Conservation (phyloP, 805 yeast species). For the Kazachstania kunashirensis region DNA sequence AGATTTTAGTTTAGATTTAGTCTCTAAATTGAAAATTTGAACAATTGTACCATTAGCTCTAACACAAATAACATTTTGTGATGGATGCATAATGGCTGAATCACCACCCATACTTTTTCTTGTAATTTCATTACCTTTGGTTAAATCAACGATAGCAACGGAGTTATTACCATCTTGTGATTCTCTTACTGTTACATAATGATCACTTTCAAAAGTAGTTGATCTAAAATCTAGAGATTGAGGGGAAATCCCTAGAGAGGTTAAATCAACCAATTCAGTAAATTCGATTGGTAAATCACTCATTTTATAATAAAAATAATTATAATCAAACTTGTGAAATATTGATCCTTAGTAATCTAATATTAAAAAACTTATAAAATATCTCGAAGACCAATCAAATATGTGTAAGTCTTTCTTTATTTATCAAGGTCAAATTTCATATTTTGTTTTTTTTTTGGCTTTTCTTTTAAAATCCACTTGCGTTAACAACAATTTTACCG, state of each 20-base stretch:
- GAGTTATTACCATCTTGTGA: conserved; percentile 46
- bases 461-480: too few species aligned
- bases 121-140: conserved; percentile 66
- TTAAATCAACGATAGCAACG: conserved; percentile 88
- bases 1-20: conserved; percentile 83
- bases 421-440: too few species aligned
- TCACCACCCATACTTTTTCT: conserved; percentile 96
- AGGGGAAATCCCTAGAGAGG: conserved; percentile 76
- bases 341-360: too few species aligned
- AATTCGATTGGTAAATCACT: conserved; percentile 91
- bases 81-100: conserved; percentile 92
- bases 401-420: too few species aligned
- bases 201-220: conserved; percentile 89
- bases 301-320: conserved; percentile 7
- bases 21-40: conserved; percentile 82
- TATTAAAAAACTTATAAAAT: too few species aligned
- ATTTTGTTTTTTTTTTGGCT: too few species aligned
- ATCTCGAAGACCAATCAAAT: too few species aligned
- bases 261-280: conserved; percentile 86
- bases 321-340: too few species aligned
- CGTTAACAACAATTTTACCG: too few species aligned
- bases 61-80: conserved; percentile 77
- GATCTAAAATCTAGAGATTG: conserved; percentile 83
- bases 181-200: conserved; percentile 76
- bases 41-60: conserved; percentile 95